Conservation (phyloP, 2,329 filamentous ascomycete genomes). For the Alternaria ethzedia region DNA sequence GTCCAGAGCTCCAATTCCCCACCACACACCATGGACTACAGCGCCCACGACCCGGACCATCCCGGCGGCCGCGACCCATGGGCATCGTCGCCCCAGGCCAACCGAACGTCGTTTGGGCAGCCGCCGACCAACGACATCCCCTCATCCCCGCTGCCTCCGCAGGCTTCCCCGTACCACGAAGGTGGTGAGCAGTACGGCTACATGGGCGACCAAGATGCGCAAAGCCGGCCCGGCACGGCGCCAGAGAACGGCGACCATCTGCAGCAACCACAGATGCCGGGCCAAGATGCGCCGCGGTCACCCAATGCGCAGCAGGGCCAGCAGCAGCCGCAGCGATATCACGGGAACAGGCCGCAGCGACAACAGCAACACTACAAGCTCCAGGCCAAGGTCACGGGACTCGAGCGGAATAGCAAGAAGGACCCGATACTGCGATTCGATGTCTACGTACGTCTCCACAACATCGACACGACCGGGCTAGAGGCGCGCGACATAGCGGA, state of each 20-base stretch:
- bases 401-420: constrained; percentile 93
- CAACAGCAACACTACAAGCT: constrained; percentile 77
- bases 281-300: constrained; percentile 38
- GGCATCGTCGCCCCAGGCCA: constrained; percentile 65
- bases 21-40: constrained; percentile 68
- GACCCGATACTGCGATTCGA: constrained; percentile 95
- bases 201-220: constrained; percentile 39
- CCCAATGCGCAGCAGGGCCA: constrained; percentile 43
- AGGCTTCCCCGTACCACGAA: constrained; percentile 49
- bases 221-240: constrained; percentile 33
- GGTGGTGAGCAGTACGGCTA: constrained; percentile 44
- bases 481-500: constrained; percentile 1
- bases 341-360: constrained; percentile 51
- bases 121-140: constrained; percentile 51
- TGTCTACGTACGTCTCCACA: constrained; percentile 74
- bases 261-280: constrained; percentile 33
- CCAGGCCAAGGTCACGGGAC: constrained; percentile 90
- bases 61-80: constrained; percentile 67
- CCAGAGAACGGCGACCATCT: constrained; percentile 47
- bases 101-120: constrained; percentile 55
- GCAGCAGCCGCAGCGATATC: constrained; percentile 56
- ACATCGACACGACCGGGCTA: background rate
- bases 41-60: constrained; percentile 63
- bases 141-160: constrained; percentile 49
- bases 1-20: constrained; percentile 30